Base-by-base conservation (phyloP, 257 asterid genomes). In the Scutellaria barbata region DNA sequence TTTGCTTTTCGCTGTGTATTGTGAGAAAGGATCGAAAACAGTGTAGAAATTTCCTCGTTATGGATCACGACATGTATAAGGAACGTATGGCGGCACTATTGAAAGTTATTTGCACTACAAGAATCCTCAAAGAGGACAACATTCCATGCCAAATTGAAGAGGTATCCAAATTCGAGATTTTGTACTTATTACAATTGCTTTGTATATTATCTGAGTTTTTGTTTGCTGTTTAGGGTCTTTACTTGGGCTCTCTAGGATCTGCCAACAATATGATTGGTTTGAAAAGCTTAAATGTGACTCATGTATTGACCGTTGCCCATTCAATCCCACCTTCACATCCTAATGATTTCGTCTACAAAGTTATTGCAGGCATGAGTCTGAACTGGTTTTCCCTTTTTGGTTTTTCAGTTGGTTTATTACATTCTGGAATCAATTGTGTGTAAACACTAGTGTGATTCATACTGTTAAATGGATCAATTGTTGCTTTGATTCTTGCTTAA, bases 231-330 rank as follows among this genome's bases (percentile, higher is more conserved):
- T 86, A 93, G 97, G 98, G 97, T 61, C 92, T 93, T 59, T 90
- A 74, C 81, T 80, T 93, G 68, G 98, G 98, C 14, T 93, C 98
- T n/a, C 69, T 89, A 35, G 96, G 89, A 72, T 95, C 98, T 81
- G 98, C 98, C 51, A 77, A 69, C 65, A 82, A 84, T 54, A 81
- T 66, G 80, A 66, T 22, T 61, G 85, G 81, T 77, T 77, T 93
- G 82, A 82, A 80, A 82, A 82, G 79, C 76, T 79, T 78, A 77
- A 89, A 93, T 42, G 47, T 91, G 76, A 94, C 96, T 0, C 98
- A 89, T 66, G 69, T 90, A 65, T 78, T 93, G 86, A 90, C 92
- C 0, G 83, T 87, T 14, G 92, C 96, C 54, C 78, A 60, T 75
- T 77, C 80, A 0, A 20, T 87, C 20, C 2, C 82, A 68, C 92